Base-by-base conservation (phyloP, 768 basidiomycete genomes). In the Tylopilus cervinicoccineus region DNA sequence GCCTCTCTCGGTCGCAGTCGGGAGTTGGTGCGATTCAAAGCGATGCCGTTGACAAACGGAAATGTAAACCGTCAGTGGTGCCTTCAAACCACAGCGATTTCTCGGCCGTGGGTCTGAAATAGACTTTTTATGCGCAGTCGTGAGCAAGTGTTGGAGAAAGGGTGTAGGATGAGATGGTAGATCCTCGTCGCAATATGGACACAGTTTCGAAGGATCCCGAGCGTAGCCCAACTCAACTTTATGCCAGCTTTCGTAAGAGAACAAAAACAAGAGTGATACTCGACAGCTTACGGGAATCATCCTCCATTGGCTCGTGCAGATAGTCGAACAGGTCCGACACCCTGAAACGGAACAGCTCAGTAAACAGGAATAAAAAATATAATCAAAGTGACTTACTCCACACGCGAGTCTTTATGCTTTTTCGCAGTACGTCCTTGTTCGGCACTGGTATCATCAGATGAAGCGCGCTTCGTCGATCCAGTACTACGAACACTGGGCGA, bases 131-230 rank as follows among this genome's bases (percentile, higher is more conserved):
- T 68, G 70, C 2, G 81, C 78, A 2, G 68, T 64, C 2, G 69
- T 64, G 12, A 91, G 70, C 17, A 93, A 71, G 6, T 69, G 68
- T n/a, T 59, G 57, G 26, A 92, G 72, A 20, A 75, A 67, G 2
- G 80, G 76, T 0, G 88, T 85, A 5, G 84, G 84, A 4, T 72
- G 66, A 2, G 71, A 50, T 1, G 90, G 91, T 11, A 91, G 72
- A 1, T 70, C 76, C 17, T 78, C 76, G 56, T 93, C 90, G 53
- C 90, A 93, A 63, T 84, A 93, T 0, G 90, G 88, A 59, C 90
- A 93, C 3, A 91, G 67, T 2, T 73, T 82, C 6, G 71, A 73
- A 11, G 88, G 88, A 55, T 92, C 88, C 6, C 73, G 68, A 17
- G 63, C 54, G 3, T 76, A 69, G 29, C 75, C 72, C 23, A 80